phyloP scores from a whole-genome alignment of 129 eudicot species.

The Artemisia tridentata region DNA sequence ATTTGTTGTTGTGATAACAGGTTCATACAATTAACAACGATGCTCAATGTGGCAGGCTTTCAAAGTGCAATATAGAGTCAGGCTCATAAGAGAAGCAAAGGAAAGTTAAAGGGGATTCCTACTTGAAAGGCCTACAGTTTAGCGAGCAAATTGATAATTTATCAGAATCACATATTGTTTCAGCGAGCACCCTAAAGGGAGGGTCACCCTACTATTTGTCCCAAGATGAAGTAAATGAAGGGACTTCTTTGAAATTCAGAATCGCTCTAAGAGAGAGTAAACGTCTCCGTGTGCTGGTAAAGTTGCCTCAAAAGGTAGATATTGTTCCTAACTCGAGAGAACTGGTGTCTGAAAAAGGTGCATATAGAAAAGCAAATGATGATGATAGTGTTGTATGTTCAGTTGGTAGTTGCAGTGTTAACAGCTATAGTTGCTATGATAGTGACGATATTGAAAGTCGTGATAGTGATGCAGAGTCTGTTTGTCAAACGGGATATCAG shows the following conservation, averaged over 20 bases:
- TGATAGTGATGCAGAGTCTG: slow-evolving; percentile 73
- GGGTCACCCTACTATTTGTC: slow-evolving; percentile 38
- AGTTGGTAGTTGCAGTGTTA: slow-evolving; percentile 66
- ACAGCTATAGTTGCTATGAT: slow-evolving; percentile 28
- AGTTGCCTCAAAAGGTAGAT: slow-evolving; percentile 49
- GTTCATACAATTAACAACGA: slow-evolving; percentile 31
- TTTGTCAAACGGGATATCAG: slow-evolving; percentile 33
- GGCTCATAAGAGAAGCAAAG: slow-evolving; percentile 24
- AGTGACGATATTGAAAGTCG: slow-evolving; percentile 38
- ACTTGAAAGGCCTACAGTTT: slow-evolving; percentile 22
- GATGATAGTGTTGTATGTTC: slow-evolving; percentile 53
- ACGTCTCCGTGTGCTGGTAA: slow-evolving; percentile 29
- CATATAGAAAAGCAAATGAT: slow-evolving; percentile 35
- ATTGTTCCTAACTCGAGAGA: slow-evolving; percentile 12
- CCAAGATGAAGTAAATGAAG: slow-evolving; percentile 41
- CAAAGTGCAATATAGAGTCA: slow-evolving; percentile 26
- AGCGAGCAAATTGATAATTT: slow-evolving; percentile 27
- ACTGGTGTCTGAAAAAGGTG: slow-evolving; percentile 17
- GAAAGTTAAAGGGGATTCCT: slow-evolving; percentile 20
- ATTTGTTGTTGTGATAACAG: slow-evolving; percentile 32
- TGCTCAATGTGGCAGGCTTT: slow-evolving; percentile 27
- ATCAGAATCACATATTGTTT: slow-evolving; percentile 35
- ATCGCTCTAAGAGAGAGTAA: slow-evolving; percentile 42
- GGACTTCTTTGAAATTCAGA: slow-evolving; percentile 35
- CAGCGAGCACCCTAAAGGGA: slow-evolving; percentile 52